Percentiles rank a stretch among this genome's conserved stretches.
Evolutionary conservation across 2,329 filamentous ascomycete species (phyloP).

Genomic region (Colletotrichum sp.): DNA sequence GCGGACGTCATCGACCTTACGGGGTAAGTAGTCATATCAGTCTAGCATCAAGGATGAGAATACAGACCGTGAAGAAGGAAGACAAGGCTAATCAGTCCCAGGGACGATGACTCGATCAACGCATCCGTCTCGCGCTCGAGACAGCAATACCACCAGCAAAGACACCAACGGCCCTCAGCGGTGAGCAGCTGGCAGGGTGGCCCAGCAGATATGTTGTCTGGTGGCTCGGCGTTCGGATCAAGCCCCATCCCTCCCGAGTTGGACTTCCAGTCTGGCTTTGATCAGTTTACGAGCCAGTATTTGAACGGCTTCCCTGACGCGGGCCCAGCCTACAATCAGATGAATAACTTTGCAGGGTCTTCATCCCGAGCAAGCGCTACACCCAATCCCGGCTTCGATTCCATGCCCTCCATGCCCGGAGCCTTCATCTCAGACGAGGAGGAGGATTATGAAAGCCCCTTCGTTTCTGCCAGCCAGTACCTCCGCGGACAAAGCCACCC

Average conservation of each 20-base stretch:
- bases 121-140: slow-evolving; percentile 8
- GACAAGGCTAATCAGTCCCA: slow-evolving; percentile 26
- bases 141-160: neutral
- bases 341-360: neutral
- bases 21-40: slow-evolving; percentile 32
- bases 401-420: slow-evolving; percentile 1
- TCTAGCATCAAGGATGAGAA: neutral
- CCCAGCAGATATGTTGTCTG: neutral
- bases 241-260: neutral
- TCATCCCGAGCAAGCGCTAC: neutral
- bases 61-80: neutral
- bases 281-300: neutral
- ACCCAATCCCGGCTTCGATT: neutral
- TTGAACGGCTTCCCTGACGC: neutral
- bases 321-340: neutral
- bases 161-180: neutral
- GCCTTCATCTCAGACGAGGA: neutral
- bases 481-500: neutral
- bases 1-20: slow-evolving; percentile 46
- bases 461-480: neutral
- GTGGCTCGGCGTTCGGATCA: neutral
- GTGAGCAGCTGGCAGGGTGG: neutral
- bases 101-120: slow-evolving; percentile 37
- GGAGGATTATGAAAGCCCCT: neutral
- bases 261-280: neutral